Percentiles rank a stretch among this genome's conserved stretches.
phyloP scores from a whole-genome alignment of 495 filamentous ascomycete species.

The Copromyces sp. region DNA sequence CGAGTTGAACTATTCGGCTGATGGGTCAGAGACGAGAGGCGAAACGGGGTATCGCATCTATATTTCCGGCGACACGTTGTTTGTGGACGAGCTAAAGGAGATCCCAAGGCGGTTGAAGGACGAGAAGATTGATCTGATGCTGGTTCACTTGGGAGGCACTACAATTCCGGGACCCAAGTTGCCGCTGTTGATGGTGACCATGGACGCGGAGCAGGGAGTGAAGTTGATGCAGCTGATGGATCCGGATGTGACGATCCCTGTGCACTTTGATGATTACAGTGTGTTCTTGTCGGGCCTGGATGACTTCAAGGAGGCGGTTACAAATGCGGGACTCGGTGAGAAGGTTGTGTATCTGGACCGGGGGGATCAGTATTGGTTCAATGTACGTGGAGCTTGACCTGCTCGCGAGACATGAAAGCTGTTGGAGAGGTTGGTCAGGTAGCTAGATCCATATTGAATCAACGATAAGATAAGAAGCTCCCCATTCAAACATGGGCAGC shows the following conservation, averaged over 20 bases:
- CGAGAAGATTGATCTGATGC: slow-evolving; percentile 56
- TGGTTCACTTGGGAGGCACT: slow-evolving; percentile 57
- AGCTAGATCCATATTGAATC: not conserved
- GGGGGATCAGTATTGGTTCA: slow-evolving; percentile 48
- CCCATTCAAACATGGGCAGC: not conserved
- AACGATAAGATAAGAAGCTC: not conserved
- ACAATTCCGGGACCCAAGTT: slow-evolving; percentile 49
- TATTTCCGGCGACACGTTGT: slow-evolving; percentile 63
- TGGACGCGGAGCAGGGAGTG: slow-evolving; percentile 58
- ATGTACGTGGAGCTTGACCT: slow-evolving; percentile 19
- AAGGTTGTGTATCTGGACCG: slow-evolving; percentile 54
- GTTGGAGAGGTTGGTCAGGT: not conserved
- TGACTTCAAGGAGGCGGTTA: slow-evolving; percentile 51
- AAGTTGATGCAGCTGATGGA: slow-evolving; percentile 49
- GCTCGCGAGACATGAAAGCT: not conserved
- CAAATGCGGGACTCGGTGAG: slow-evolving; percentile 37
- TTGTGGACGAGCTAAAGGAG: slow-evolving; percentile 50
- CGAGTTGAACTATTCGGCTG: slow-evolving; percentile 43
- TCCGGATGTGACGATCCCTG: slow-evolving; percentile 56
- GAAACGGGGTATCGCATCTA: slow-evolving; percentile 54
- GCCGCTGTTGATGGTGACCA: slow-evolving; percentile 59
- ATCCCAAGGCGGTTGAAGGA: slow-evolving; percentile 38
- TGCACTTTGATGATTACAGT: slow-evolving; percentile 62
- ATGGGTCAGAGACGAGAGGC: slow-evolving; percentile 18
- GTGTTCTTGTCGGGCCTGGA: slow-evolving; percentile 48